phyloP scores from a whole-genome alignment of 1,284 basidiomycete species.

The Pseudozyma tsukubaensis region DNA sequence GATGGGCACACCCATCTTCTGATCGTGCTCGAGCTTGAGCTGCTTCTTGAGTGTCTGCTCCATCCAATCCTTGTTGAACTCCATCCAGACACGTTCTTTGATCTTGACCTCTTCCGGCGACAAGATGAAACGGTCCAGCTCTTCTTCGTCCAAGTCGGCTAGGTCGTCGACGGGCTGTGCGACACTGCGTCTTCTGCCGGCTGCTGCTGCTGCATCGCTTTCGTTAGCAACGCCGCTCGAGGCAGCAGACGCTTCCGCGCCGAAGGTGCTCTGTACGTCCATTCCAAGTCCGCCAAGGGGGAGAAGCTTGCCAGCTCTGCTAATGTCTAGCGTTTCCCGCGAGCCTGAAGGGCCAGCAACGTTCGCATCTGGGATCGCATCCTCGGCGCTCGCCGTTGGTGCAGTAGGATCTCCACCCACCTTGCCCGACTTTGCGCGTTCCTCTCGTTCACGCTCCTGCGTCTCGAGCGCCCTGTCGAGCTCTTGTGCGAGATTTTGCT shows the following conservation, averaged over 20 bases:
- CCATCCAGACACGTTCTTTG: slow-evolving; percentile 96
- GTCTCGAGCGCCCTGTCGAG: slow-evolving; percentile 55
- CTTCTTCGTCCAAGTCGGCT: slow-evolving; percentile 82
- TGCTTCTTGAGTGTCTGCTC: slow-evolving; percentile 73
- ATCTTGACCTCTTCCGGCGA: slow-evolving; percentile 86
- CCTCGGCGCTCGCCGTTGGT: background rate
- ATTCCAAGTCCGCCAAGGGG: slow-evolving; percentile 56
- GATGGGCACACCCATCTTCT: slow-evolving; percentile 62
- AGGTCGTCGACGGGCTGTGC: slow-evolving; percentile 47
- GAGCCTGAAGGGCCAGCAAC: slow-evolving; percentile 23
- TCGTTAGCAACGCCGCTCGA: slow-evolving; percentile 20
- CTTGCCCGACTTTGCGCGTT: slow-evolving; percentile 50
- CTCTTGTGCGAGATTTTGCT: slow-evolving; percentile 53
- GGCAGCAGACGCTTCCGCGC: slow-evolving; percentile 14
- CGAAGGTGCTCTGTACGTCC: slow-evolving; percentile 44
- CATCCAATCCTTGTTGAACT: slow-evolving; percentile 92
- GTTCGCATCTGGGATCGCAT: slow-evolving; percentile 32
- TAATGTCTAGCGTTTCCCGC: slow-evolving; percentile 36
- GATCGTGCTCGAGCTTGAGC: slow-evolving; percentile 65
- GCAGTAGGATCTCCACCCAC: slow-evolving; percentile 1
- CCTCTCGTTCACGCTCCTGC: slow-evolving; percentile 52
- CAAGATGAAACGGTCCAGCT: slow-evolving; percentile 84
- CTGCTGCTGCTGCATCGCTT: slow-evolving; percentile 20
- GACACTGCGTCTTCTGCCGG: slow-evolving; percentile 14
- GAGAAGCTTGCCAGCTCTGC: slow-evolving; percentile 43